Base-by-base conservation (phyloP, 495 filamentous ascomycete species). In the Daldinia caldariorum region DNA sequence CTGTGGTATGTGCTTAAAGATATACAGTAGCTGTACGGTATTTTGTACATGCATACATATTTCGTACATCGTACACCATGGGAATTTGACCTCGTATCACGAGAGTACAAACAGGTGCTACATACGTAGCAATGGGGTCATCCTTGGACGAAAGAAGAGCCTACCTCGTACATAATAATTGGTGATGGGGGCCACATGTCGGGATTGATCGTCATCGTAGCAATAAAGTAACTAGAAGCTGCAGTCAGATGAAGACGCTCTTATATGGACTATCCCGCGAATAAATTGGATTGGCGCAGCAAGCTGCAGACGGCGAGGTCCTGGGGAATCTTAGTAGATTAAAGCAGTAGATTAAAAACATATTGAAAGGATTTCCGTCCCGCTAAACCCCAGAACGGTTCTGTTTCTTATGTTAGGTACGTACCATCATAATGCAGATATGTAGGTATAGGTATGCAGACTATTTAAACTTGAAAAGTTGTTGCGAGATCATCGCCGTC, bases 11-110 rank as follows among this genome's bases (percentile, higher is more conserved):
- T 56, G 38, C 26, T 54, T 37, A 43, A 45, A 20, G 39, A 53
- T 53, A 32, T 53, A 53, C 50, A 53, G 26, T 32, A 29, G 26
- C 18, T 13, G 43, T 13, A 47, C 43, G 5, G 50, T 53, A 53
- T 16, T 32, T 32, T 53, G 26, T 32, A 53, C 49, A n/a, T 57
- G 54, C 32, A 29, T 35, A 32, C 26, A 10, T 34, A n/a, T 14
- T n/a, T n/a, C n/a, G n/a, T n/a, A n/a, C n/a, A n/a, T n/a, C n/a
- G n/a, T n/a, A n/a, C 26, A 26, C 26, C 26, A 26, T 26, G 1
- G 26, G 14, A 59, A 31, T 20, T 60, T 53, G 69, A 61, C 64
- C 70, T 72, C 70, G 70, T 72, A 72, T 72, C 65, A 72, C 65
- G 57, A 55, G 70, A 64, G 50, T 32, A 3, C 34, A 6, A 35